Base-by-base conservation (phyloP, 345 rosid species). In the Streptanthus diversifolius region DNA sequence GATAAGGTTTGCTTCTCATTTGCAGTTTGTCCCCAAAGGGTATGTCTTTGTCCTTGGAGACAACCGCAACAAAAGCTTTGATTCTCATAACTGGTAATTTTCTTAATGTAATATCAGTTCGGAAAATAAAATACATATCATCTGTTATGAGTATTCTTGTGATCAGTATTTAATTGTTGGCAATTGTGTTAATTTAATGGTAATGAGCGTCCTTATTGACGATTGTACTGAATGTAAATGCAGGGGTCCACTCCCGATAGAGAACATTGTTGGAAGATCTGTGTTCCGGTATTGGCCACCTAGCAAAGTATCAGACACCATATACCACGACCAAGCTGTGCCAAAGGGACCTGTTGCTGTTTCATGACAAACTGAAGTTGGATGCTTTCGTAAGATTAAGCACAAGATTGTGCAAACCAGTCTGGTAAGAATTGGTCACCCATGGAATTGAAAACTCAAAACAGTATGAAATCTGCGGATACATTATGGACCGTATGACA, bases 31-130 rank as follows among this genome's bases (percentile, higher is more conserved):
- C 51, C 98, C 98, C 25, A 81, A 83, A 68, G 98, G 90, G 10
- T 73, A 74, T 72, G 97, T 93, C 17, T 93, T 85, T 63, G 98
- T 93, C 63, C 68, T 93, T 76, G 97, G 98, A 63, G 98, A 93
- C 83, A 93, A 93, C 66, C 95, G 97, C 30, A 93, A 93, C 74
- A 84, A 89, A 69, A 93, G 98, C 68, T 85, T 82, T 15, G 98
- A 93, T 81, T 93, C 98, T 55, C 97, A 87, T 69, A 66, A 83
- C 84, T 93, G 98, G 97, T 93, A 83, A 80, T 22, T 57, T 15
- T 66, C 29, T 24, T 8, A 9, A 13, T 63, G 11, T 8, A 21
- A 7, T n/a, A 32, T 57, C 19, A 24, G 11, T 44, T 59, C 15
- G 9, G 18, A n/a, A 3, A 2, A 58, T 58, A 58, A 58, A 19